Evolutionary conservation across 1,139 yeast genomes (phyloP).

Genomic region (Nakaseomyces bracarensis): DNA sequence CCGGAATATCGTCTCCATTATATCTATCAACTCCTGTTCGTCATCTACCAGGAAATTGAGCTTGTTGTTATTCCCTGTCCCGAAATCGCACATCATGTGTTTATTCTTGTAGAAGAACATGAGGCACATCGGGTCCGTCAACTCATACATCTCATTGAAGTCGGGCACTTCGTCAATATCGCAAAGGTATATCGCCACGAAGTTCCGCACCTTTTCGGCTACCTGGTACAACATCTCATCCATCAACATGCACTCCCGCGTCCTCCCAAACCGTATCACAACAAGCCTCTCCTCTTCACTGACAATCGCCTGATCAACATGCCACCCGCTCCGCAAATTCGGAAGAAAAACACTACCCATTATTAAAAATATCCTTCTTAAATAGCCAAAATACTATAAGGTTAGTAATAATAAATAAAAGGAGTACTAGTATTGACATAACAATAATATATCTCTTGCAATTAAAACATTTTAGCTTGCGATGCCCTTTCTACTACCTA

Average conservation of each 20-base stretch:
- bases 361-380: background rate
- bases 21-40: constrained; percentile 85
- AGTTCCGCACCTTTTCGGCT: constrained; percentile 78
- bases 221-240: constrained; percentile 75
- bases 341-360: constrained; percentile 90
- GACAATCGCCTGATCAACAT: constrained; percentile 90
- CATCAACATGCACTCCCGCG: constrained; percentile 73
- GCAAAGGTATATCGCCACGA: constrained; percentile 81
- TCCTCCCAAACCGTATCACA: constrained; percentile 74
- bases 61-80: constrained; percentile 95
- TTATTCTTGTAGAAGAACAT: constrained; percentile 93
- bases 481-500: no score
- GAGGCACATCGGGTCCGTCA: constrained; percentile 81
- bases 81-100: constrained; percentile 98
- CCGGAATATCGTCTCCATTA: constrained; percentile 78
- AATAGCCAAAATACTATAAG: no score
- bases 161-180: constrained; percentile 87
- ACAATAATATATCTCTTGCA: no score
- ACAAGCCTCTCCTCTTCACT: constrained; percentile 82
- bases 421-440: no score
- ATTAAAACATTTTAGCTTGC: no score
- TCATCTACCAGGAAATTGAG: constrained; percentile 71
- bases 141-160: constrained; percentile 86
- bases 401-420: no score
- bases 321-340: constrained; percentile 84